A percentile compares a stretch with the other conserved stretches of the same genome.
Conservation (phyloP, 169 alveolate genomes). For the Plasmodium sp. region DNA sequence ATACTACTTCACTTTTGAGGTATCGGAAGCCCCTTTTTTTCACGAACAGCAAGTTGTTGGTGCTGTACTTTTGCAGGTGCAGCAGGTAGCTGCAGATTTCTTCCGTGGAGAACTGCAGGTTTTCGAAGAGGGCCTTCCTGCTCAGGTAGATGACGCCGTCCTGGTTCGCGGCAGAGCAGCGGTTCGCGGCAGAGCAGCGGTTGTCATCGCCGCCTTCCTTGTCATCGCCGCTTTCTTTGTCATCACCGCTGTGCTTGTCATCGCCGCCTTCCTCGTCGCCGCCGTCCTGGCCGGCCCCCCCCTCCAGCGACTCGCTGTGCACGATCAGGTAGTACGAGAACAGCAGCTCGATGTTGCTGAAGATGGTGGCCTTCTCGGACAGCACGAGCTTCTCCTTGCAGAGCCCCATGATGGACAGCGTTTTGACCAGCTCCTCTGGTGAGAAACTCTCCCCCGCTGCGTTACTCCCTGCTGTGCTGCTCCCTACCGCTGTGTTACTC, state of each 20-base stretch:
- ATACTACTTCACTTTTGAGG: conserved; percentile 53
- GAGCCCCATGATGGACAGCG: conserved; percentile 67
- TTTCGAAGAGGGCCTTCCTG: conserved; percentile 49
- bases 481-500: neutral
- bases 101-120: conserved; percentile 63
- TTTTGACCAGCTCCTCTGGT: conserved; percentile 29
- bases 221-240: no score
- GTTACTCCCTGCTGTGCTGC: neutral
- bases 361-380: conserved; percentile 56
- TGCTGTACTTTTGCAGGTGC: conserved; percentile 70
- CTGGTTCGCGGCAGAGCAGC: neutral
- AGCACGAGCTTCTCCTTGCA: conserved; percentile 57
- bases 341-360: conserved; percentile 43
- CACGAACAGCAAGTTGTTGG: conserved; percentile 32
- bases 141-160: conserved; percentile 62
- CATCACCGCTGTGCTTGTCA: no score
- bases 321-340: conserved; percentile 44
- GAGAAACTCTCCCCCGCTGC: neutral
- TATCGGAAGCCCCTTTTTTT: conserved; percentile 64
- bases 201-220: no score
- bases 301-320: conserved; percentile 8
- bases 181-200: no score
- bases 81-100: conserved; percentile 61
- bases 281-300: neutral
- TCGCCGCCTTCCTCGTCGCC: no score